Percentiles rank a stretch among this genome's conserved stretches.
phyloP scores from a whole-genome alignment of 257 asterid genomes.

The Haberlea rhodopensis region DNA sequence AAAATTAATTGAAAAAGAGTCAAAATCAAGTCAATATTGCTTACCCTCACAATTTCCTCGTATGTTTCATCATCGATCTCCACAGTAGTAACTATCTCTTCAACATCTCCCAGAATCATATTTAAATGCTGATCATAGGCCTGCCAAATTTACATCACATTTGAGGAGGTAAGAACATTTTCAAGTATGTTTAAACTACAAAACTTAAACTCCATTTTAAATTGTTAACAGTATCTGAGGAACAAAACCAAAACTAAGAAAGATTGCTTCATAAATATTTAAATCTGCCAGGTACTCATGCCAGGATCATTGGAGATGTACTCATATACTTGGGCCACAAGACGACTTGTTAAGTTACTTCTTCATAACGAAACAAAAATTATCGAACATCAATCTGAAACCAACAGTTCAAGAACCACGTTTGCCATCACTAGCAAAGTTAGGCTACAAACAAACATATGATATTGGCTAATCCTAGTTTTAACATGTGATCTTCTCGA shows the following conservation, averaged over 20 bases:
- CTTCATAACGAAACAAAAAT: neutral
- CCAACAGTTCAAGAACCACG: neutral
- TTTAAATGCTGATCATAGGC: slow-evolving; percentile 99
- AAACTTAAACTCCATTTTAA: neutral
- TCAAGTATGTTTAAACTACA: neutral
- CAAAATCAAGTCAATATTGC: neutral
- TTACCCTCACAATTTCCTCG: slow-evolving; percentile 97
- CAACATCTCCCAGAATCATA: slow-evolving; percentile 97
- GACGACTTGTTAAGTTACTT: too few relatives aligned
- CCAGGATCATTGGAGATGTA: neutral
- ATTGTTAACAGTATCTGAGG: neutral
- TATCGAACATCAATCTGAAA: too few relatives aligned
- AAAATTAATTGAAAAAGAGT: too few relatives aligned
- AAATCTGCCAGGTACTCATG: neutral
- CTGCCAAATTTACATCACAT: slow-evolving; percentile 37
- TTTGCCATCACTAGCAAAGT: neutral
- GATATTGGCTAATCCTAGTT: neutral
- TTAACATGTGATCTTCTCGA: neutral
- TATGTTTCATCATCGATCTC: slow-evolving; percentile 98
- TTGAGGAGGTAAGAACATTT: neutral
- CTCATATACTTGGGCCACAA: too few relatives aligned
- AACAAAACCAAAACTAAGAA: too few relatives aligned
- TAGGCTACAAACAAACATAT: too few relatives aligned
- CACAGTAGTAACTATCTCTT: slow-evolving; percentile 83
- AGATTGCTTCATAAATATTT: neutral